phyloP scores from a whole-genome alignment of 2,329 filamentous ascomycete genomes.

The Exophiala sideris region DNA sequence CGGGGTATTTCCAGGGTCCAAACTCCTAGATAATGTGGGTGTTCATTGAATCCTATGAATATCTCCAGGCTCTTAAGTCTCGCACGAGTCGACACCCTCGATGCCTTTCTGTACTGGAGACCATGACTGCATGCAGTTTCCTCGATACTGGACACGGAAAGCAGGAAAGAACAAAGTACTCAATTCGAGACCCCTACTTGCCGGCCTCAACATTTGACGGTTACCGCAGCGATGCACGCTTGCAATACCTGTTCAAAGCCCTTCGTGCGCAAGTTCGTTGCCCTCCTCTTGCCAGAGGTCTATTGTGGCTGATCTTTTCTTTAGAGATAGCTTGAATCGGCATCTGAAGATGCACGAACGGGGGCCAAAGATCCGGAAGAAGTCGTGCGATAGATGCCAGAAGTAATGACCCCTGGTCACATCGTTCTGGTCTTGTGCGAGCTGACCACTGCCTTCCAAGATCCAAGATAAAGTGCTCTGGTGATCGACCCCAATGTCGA shows the following conservation, averaged over 20 bases:
- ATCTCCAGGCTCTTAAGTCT: too few species aligned
- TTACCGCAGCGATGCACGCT: not conserved
- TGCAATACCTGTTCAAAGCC: not conserved
- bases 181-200: too few species aligned
- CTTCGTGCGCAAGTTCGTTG: conserved; percentile 1
- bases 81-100: too few species aligned
- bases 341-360: conserved; percentile 4
- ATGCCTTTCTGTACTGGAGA: too few species aligned
- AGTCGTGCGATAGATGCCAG: conserved; percentile 2
- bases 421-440: not conserved
- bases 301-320: too few species aligned
- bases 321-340: conserved; percentile 8
- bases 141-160: too few species aligned
- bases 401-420: not conserved
- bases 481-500: conserved; percentile 1
- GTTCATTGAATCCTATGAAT: too few species aligned
- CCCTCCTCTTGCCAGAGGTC: not conserved
- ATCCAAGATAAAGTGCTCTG: conserved; percentile 4
- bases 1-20: too few species aligned
- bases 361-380: not conserved
- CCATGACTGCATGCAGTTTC: too few species aligned
- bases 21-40: too few species aligned
- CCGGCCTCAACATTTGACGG: too few species aligned
- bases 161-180: too few species aligned
- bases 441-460: not conserved